A percentile compares a stretch with the other conserved stretches of the same genome.
Evolutionary conservation across 2,329 filamentous ascomycete genomes (phyloP).

Genomic region (Mollisiaceae sp.): DNA sequence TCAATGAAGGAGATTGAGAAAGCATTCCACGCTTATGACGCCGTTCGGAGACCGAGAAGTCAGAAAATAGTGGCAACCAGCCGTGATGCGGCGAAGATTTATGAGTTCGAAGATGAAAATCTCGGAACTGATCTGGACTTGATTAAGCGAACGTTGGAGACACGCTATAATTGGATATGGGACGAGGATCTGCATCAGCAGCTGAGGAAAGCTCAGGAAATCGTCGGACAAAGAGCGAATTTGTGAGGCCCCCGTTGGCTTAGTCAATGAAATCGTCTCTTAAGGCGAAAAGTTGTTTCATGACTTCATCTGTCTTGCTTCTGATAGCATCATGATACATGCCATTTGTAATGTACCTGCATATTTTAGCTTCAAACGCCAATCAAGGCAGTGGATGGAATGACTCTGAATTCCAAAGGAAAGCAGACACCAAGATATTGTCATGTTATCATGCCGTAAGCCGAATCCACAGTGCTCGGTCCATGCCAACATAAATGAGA

Average conservation of each 20-base stretch:
- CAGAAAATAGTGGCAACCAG: conserved; percentile 41
- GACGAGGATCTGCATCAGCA: conserved; percentile 43
- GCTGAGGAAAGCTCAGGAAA: conserved; percentile 46
- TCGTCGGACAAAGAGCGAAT: conserved; percentile 37
- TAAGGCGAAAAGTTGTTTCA: conserved; percentile 76
- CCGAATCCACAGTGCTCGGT: not conserved
- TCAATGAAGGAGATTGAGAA: conserved; percentile 45
- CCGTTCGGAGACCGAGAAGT: conserved; percentile 47
- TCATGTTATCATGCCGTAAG: not conserved
- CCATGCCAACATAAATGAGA: not conserved
- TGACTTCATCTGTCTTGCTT: conserved; percentile 74
- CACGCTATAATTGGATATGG: conserved; percentile 46
- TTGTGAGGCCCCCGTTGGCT: conserved; percentile 23
- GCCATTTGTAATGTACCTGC: conserved; percentile 75
- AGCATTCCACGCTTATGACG: conserved; percentile 58
- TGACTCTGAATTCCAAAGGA: not conserved
- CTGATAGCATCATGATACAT: conserved; percentile 88
- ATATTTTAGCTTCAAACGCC: not conserved
- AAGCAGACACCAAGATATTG: not conserved
- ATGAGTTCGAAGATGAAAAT: conserved; percentile 51
- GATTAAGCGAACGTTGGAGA: conserved; percentile 45
- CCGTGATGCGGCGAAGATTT: conserved; percentile 42
- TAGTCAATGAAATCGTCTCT: conserved; percentile 71
- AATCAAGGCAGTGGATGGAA: not conserved
- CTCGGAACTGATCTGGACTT: conserved; percentile 45